Conservation (phyloP, 495 filamentous ascomycete genomes). For the Tuber umbilicatum region DNA sequence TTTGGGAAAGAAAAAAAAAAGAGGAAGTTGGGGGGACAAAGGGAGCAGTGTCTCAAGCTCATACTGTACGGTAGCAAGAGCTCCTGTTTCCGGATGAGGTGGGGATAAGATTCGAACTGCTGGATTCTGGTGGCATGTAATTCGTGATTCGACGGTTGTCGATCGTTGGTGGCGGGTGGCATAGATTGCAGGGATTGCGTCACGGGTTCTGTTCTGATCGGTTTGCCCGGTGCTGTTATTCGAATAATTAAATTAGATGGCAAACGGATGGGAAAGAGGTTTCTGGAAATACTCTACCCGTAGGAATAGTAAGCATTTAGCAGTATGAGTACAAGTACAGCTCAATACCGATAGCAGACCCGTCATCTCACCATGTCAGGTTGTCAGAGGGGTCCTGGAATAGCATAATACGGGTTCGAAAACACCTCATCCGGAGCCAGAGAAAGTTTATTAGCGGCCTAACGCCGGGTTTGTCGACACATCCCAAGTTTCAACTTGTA, state of each 20-base stretch:
- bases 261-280: neutral
- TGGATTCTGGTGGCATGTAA: neutral
- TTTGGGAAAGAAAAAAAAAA: neutral
- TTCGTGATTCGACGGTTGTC: neutral
- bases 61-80: no score
- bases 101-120: neutral
- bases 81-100: neutral
- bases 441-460: neutral
- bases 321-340: neutral
- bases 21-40: neutral
- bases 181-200: neutral
- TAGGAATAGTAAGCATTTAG: neutral
- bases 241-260: neutral
- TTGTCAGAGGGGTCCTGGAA: neutral
- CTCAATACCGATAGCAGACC: neutral
- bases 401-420: neutral
- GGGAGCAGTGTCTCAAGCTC: neutral
- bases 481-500: conserved; percentile 10
- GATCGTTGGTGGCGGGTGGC: neutral
- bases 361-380: neutral
- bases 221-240: neutral
- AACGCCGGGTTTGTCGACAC: neutral
- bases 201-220: neutral
- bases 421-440: neutral
- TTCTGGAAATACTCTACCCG: neutral